Evolutionary conservation across 768 basidiomycete genomes (phyloP).

Genomic region (Mycena maculata): DNA sequence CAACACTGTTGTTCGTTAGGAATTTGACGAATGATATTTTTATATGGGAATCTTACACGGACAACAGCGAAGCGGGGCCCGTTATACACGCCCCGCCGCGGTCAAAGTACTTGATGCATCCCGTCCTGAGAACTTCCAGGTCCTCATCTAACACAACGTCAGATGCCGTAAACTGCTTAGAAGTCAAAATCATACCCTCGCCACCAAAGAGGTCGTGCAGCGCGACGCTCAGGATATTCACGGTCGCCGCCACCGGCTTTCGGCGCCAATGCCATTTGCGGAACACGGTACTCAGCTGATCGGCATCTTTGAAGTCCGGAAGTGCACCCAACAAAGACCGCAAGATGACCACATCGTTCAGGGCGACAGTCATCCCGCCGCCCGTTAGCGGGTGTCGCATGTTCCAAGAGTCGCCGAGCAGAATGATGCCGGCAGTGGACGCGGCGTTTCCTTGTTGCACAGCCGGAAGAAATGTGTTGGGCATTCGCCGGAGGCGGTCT

Average conservation of each 20-base stretch:
- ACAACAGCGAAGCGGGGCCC: conserved; percentile 90
- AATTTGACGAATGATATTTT: not conserved
- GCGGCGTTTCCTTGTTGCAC: conserved; percentile 67
- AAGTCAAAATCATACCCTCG: too few species aligned
- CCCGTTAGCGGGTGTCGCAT: conserved; percentile 99
- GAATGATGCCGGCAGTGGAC: conserved; percentile 75
- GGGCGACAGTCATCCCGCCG: conserved; percentile 96
- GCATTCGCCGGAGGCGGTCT: conserved; percentile 91
- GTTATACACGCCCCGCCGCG: conserved; percentile 87
- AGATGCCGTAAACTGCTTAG: conserved; percentile 1
- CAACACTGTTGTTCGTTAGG: conserved; percentile 60
- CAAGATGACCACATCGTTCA: conserved; percentile 86
- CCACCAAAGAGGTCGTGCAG: conserved; percentile 95
- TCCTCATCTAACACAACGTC: conserved; percentile 52
- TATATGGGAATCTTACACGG: conserved; percentile 72
- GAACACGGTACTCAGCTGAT: conserved; percentile 60
- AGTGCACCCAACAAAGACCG: conserved; percentile 67
- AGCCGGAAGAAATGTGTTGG: conserved; percentile 92
- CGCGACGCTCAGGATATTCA: conserved; percentile 93
- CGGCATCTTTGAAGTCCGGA: conserved; percentile 59
- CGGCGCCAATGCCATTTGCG: conserved; percentile 88
- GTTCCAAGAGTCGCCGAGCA: conserved; percentile 97
- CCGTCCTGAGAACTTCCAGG: conserved; percentile 74
- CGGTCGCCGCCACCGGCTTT: conserved; percentile 83
- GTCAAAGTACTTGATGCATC: conserved; percentile 98